Evolutionary conservation across 352 stramenopile genomes (phyloP).

Genomic region (Elongisporangium anandrum): DNA sequence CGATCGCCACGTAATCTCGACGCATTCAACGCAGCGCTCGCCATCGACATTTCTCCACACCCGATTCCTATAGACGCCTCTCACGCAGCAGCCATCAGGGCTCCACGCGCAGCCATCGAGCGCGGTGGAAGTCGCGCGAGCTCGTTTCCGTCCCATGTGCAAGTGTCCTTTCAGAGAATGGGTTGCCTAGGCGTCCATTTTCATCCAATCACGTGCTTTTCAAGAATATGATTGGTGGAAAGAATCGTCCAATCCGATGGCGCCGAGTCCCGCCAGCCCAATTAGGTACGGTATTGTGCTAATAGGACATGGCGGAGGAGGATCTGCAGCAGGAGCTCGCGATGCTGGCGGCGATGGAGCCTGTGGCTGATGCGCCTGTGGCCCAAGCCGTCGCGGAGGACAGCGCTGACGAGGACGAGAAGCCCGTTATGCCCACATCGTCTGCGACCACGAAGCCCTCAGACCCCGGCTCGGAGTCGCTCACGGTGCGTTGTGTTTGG

Average conservation of each 20-base stretch:
- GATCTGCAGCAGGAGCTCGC: neutral
- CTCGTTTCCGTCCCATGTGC: neutral
- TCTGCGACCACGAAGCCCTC: neutral
- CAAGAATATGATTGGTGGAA: neutral
- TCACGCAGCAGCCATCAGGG: neutral
- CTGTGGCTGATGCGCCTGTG: neutral
- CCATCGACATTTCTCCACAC: neutral
- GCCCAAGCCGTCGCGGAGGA: neutral
- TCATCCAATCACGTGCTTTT: neutral
- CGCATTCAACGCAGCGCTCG: neutral
- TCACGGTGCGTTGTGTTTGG: slow-evolving; percentile 1
- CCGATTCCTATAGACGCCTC: neutral
- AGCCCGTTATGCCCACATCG: neutral
- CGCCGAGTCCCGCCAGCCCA: neutral
- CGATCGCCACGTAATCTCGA: neutral
- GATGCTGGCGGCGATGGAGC: neutral
- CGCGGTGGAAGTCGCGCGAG: neutral
- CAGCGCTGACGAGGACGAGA: neutral
- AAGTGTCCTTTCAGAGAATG: neutral
- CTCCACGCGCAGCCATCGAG: neutral
- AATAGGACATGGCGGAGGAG: neutral
- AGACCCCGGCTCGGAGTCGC: neutral
- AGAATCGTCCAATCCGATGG: neutral
- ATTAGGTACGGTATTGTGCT: too few relatives aligned
- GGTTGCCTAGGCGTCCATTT: neutral